Evolutionary conservation across 2,329 filamentous ascomycete species (phyloP), one percentile per base, ranked within the genome.

Genomic region (Purpureocillium lavendulum): DNA sequence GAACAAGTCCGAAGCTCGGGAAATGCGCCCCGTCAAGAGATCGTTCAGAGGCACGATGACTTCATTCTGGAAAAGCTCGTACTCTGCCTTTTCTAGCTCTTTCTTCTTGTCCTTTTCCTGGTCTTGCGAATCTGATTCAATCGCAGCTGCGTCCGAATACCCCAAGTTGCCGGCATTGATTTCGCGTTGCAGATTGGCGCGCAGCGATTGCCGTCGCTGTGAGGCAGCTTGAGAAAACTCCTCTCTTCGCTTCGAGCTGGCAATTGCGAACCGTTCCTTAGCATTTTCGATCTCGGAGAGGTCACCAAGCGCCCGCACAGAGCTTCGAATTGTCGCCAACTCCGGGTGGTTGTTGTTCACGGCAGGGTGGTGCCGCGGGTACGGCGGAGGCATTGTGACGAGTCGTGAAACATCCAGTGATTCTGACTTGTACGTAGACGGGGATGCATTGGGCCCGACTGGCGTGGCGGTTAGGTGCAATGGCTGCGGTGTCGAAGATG

Each of bases 271-370:
- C 44, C 55, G 74, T 59, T 78, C 71, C 54, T 88, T 86, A 1
- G 81, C 82, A 1, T 69, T 71, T 41, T 82, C 75, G 5, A 90
- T 66, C 52, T 92, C 85, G 13, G 73, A 70, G 36, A 95, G 65
- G 49, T 92, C 81, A 38, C 81, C 84, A 31, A 95, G 65, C 2
- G 73, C 71, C 12, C 88, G 78, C 15, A 96, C 84, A 0, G 80
- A 74, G 3, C 72, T 79, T 36, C 92, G 80, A 35, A 86, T 89
- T 2, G 79, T 73, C 0, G 82, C 75, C n/a, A 98, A 73, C 47
- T 94, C 84, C 0, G 92, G 92, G 55, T 98, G 92, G 50, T 79
- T 94, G 55, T 97, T 98, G 59, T 94, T 96, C 13, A 97, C 86
- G 1, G 92, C 92, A 8, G 92, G 92, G 52, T 97, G 84, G 54